Evolutionary conservation across 352 stramenopile species (phyloP).

Genomic region (Globisporangium alternatum): DNA sequence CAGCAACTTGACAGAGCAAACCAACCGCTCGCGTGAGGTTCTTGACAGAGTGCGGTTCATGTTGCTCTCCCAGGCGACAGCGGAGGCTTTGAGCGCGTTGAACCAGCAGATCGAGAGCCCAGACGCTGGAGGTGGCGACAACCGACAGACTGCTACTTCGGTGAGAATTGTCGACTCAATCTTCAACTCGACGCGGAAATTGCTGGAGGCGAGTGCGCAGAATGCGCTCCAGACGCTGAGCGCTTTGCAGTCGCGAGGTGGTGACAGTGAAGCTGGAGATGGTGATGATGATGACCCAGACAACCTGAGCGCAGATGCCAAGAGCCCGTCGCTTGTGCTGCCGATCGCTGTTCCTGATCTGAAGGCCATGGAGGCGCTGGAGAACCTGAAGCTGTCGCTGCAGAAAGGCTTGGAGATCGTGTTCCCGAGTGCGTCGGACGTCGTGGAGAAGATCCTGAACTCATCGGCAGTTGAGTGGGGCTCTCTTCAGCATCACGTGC

Average conservation of each 20-base stretch:
- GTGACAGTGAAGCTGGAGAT: background rate
- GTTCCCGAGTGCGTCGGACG: background rate
- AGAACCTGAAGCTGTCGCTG: background rate
- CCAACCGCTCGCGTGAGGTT: background rate
- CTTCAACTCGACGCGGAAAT: constrained; percentile 4
- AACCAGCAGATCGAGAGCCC: background rate
- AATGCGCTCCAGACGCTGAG: background rate
- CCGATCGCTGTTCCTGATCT: background rate
- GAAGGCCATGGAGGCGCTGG: background rate
- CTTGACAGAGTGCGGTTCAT: background rate
- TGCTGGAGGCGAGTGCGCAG: background rate
- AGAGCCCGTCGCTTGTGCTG: background rate
- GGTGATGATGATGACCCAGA: background rate
- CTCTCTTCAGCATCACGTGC: background rate
- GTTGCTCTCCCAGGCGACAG: constrained; percentile 2
- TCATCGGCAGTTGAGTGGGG: background rate
- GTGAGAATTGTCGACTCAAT: constrained; percentile 2
- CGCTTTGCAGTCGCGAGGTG: background rate
- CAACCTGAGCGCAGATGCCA: background rate
- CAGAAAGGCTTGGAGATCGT: background rate
- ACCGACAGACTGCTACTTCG: background rate
- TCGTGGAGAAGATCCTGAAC: constrained; percentile 11
- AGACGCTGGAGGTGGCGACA: background rate
- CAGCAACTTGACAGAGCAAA: background rate
- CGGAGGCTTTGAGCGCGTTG: background rate